Evolutionary conservation across 371 early-diverging fungal species (phyloP), one percentile per base, ranked within the genome.

Genomic region (Mortierella sp.): DNA sequence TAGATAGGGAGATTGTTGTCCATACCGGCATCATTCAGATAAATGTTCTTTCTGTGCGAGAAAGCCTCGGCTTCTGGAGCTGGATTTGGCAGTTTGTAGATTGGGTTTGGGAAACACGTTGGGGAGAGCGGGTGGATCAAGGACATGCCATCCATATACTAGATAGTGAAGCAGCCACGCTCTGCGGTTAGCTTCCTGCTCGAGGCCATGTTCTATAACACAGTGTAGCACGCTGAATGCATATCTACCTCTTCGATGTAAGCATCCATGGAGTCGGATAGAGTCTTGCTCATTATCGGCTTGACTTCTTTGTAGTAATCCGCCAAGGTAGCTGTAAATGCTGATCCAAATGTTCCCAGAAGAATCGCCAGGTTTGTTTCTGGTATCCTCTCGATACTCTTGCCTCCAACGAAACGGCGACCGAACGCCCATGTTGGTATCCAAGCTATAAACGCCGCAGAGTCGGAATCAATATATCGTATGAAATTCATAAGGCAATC

Each of bases 1-100:
- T 91, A 90, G 45, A 93, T 83, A 0, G 94, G 92, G 21, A 91
- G 80, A 56, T 93, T 92, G 72, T 92, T 93, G 38, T 91, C 89
- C 82, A 89, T 82, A 1, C 91, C 93, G 21, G 91, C 91, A 70
- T 93, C 93, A 81, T 89, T 88, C 31, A 91, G 69, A 24, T 84
- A 84, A 19, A 91, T 60, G 8, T 85, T 76, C 13, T 76, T 70
- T 18, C 58, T 52, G 3, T 59, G 66, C 8, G 76, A 69, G 46
- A 76, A 70, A 0, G 51, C 54, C 38, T 71, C 70, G 0, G 63
- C 69, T 54, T 56, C 65, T 5, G 58, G 67, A 13, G 43, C 78
- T n/a, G 66, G 71, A 38, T 76, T 54, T 7, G 80, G 54, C 27
- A 82, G 55, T 53, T 74, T 73, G 72, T 82, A 84, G 63, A 85